Conservation (phyloP, 441 rosid species). For the Erodium chrysanthum region DNA sequence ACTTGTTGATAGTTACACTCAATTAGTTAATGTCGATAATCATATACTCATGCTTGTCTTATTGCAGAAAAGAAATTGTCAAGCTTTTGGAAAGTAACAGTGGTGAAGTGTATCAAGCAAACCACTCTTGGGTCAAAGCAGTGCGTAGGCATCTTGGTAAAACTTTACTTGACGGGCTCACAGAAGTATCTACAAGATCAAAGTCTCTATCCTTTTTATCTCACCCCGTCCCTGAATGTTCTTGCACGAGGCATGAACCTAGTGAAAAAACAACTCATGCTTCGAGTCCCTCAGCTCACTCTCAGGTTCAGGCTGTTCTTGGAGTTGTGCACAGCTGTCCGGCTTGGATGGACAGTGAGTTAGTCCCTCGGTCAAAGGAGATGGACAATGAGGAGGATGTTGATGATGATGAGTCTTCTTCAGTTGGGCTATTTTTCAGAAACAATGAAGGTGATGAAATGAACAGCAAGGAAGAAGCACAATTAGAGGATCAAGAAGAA, state of each 20-base stretch:
- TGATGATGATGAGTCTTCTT: constrained; percentile 59
- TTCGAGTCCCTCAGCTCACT: constrained; percentile 21
- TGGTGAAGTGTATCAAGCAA: constrained; percentile 65
- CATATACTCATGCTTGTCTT: constrained; percentile 7
- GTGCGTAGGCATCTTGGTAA: constrained; percentile 55
- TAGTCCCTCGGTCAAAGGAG: constrained; percentile 37
- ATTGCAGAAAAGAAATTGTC: constrained; percentile 48
- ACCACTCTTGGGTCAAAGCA: constrained; percentile 66
- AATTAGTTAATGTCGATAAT: neutral
- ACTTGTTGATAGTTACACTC: neutral
- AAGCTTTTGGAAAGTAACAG: constrained; percentile 60
- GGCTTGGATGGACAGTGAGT: constrained; percentile 46
- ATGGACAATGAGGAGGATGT: constrained; percentile 66
- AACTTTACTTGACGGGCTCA: constrained; percentile 59
- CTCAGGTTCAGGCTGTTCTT: constrained; percentile 36
- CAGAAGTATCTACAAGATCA: constrained; percentile 41
- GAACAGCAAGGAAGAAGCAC: constrained; percentile 67
- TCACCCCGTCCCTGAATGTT: constrained; percentile 84
- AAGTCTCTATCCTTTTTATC: constrained; percentile 60
- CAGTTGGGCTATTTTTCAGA: constrained; percentile 59
- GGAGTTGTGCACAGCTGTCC: constrained; percentile 61
- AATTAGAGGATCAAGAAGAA: constrained; percentile 85
- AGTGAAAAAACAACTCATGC: constrained; percentile 23
- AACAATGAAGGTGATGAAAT: constrained; percentile 46
- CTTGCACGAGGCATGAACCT: constrained; percentile 37